phyloP scores from a whole-genome alignment of 2,329 filamentous ascomycete genomes.

The Didymellaceae sp. region DNA sequence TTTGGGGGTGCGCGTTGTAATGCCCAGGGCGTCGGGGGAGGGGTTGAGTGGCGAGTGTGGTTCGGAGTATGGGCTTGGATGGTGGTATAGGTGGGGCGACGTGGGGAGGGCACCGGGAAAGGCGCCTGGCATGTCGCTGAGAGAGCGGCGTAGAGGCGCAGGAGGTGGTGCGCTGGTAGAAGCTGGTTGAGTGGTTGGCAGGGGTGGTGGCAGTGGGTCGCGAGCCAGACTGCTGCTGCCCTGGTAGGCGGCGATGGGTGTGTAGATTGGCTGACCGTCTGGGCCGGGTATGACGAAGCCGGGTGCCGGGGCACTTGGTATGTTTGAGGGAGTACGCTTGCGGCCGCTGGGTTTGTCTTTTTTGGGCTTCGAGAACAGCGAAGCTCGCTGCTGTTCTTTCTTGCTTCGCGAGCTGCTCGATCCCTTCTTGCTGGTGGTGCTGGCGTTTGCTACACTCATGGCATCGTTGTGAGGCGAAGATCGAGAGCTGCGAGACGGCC shows the following conservation, averaged over 20 bases:
- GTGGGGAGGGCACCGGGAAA: constrained; percentile 47
- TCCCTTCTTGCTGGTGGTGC: constrained; percentile 42
- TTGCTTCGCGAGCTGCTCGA: constrained; percentile 46
- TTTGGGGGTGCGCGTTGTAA: constrained; percentile 24
- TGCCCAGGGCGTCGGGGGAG: constrained; percentile 21
- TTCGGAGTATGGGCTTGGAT: constrained; percentile 23
- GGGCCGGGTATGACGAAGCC: constrained; percentile 58
- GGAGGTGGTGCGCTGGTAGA: constrained; percentile 36
- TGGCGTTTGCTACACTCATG: constrained; percentile 35
- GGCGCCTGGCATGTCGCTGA: constrained; percentile 48
- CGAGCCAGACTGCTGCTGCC: constrained; percentile 43
- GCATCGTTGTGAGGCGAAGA: constrained; percentile 39
- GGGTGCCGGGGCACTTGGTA: constrained; percentile 40
- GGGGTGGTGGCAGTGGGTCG: constrained; percentile 44
- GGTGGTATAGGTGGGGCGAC: constrained; percentile 33
- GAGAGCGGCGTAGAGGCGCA: constrained; percentile 8
- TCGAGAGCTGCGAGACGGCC: constrained; percentile 27
- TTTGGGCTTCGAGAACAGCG: constrained; percentile 42
- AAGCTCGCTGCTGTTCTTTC: constrained; percentile 34
- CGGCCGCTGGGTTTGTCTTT: constrained; percentile 42
- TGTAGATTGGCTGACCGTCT: constrained; percentile 56
- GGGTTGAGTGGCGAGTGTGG: constrained; percentile 28
- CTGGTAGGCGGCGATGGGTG: constrained; percentile 52
- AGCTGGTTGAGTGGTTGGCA: constrained; percentile 53
- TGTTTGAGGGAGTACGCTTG: constrained; percentile 36